Evolutionary conservation across 805 yeast genomes (phyloP).

Genomic region (Scheffersomyces ergatensis): DNA sequence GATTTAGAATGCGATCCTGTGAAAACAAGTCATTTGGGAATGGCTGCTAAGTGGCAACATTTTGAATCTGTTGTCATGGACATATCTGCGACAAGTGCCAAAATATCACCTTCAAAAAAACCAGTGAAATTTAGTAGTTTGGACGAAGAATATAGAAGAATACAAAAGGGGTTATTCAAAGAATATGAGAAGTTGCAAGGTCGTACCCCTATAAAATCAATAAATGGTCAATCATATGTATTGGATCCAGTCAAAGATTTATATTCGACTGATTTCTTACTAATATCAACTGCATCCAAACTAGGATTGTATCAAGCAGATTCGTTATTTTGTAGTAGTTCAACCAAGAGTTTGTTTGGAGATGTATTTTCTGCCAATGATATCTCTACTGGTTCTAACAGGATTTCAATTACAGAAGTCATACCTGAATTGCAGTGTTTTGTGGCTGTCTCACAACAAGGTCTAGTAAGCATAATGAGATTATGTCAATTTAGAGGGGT

Average conservation of each 20-base stretch:
- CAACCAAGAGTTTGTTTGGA: slow-evolving; percentile 42
- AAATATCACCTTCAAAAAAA: too few species aligned
- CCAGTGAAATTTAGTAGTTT: too few species aligned
- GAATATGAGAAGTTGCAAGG: not conserved
- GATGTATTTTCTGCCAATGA: slow-evolving; percentile 33
- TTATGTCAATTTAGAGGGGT: slow-evolving; percentile 35
- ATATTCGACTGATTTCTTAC: slow-evolving; percentile 8
- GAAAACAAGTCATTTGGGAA: slow-evolving; percentile 34
- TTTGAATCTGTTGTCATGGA: too few species aligned
- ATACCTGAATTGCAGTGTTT: slow-evolving; percentile 35
- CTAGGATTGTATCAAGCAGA: slow-evolving; percentile 46
- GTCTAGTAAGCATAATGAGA: slow-evolving; percentile 34
- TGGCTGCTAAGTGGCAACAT: slow-evolving; percentile 32
- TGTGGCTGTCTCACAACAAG: slow-evolving; percentile 36
- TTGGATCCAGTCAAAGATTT: not conserved
- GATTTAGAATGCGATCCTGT: slow-evolving; percentile 39
- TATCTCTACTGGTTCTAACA: slow-evolving; percentile 24
- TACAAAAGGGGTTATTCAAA: slow-evolving; percentile 20
- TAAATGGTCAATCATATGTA: not conserved
- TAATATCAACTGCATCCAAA: slow-evolving; percentile 44
- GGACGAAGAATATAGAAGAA: slow-evolving; percentile 35
- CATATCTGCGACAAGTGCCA: too few species aligned
- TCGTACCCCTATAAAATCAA: not conserved
- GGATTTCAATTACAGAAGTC: slow-evolving; percentile 33
- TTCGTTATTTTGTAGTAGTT: slow-evolving; percentile 46